Conservation (phyloP, 1,284 basidiomycete species). For the Puccinia triticina region DNA sequence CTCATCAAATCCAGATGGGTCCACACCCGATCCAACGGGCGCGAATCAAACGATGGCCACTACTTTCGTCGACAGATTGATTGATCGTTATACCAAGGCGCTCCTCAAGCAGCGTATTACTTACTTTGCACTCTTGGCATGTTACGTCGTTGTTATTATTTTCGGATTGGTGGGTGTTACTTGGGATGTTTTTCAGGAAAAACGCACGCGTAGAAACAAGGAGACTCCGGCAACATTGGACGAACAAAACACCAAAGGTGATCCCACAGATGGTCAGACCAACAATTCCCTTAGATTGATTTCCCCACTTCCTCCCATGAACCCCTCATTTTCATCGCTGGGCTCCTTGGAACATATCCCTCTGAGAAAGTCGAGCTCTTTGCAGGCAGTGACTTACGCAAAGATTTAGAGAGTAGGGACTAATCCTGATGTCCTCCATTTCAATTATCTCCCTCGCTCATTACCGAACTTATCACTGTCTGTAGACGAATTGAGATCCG, state of each 20-base stretch:
- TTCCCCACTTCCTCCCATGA: conserved; percentile 14
- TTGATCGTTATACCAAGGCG: conserved; percentile 41
- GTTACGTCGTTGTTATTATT: conserved; percentile 33
- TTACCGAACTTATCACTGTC: not conserved
- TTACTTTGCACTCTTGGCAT: conserved; percentile 30
- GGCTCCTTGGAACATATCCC: not conserved
- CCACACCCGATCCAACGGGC: not conserved
- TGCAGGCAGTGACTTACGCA: not conserved
- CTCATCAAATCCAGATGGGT: not conserved
- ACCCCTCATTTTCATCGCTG: conserved; percentile 27
- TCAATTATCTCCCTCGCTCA: not conserved
- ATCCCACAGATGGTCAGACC: conserved; percentile 10
- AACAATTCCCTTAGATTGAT: conserved; percentile 30
- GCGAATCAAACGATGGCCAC: conserved; percentile 36
- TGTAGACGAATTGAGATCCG: no score
- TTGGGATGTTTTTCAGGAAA: conserved; percentile 38
- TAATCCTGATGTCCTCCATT: not conserved
- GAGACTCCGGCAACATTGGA: not conserved
- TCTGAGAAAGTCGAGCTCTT: not conserved
- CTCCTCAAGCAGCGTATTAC: conserved; percentile 35
- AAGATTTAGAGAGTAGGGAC: not conserved
- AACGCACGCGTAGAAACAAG: not conserved
- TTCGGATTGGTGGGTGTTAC: conserved; percentile 28
- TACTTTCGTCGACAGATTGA: conserved; percentile 36
- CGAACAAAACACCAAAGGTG: not conserved